Evolutionary conservation across 2,329 filamentous ascomycete species (phyloP).

Genomic region (Claviceps sp.): DNA sequence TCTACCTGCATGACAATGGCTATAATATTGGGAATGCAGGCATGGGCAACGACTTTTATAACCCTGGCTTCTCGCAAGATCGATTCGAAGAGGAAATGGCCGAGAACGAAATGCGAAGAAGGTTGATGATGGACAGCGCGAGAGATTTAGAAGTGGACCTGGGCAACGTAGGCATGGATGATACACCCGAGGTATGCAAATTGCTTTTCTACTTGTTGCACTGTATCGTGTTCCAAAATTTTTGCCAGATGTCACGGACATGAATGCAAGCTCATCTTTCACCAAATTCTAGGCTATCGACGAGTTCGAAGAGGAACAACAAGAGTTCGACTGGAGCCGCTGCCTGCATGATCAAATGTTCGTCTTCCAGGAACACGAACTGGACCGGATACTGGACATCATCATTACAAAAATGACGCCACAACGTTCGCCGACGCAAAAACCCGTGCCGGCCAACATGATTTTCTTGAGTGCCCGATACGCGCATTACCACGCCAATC

Average conservation of each 20-base stretch:
- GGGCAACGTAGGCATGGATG: constrained; percentile 89
- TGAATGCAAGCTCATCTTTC: too few species aligned
- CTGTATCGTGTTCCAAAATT: not conserved
- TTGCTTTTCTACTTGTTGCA: not conserved
- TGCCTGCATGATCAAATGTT: constrained; percentile 99
- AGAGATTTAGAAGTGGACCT: constrained; percentile 93
- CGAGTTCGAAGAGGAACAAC: constrained; percentile 75
- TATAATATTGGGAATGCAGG: constrained; percentile 77
- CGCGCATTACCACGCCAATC: constrained; percentile 88
- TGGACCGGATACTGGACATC: constrained; percentile 84
- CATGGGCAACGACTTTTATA: constrained; percentile 83
- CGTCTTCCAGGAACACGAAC: constrained; percentile 90
- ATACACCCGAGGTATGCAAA: constrained; percentile 68
- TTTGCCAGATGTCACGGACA: too few species aligned
- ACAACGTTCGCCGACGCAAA: constrained; percentile 89
- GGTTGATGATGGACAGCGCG: constrained; percentile 99
- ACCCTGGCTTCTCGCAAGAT: constrained; percentile 80
- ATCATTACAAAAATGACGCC: constrained; percentile 98
- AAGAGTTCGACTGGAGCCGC: constrained; percentile 91
- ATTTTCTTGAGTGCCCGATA: constrained; percentile 92
- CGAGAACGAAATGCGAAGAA: constrained; percentile 84
- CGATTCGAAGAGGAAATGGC: constrained; percentile 95
- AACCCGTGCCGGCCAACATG: constrained; percentile 93
- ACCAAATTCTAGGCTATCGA: constrained; percentile 42
- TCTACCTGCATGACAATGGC: constrained; percentile 86